phyloP scores from a whole-genome alignment of 495 filamentous ascomycete species.

The Trichoderma asperelloides region DNA sequence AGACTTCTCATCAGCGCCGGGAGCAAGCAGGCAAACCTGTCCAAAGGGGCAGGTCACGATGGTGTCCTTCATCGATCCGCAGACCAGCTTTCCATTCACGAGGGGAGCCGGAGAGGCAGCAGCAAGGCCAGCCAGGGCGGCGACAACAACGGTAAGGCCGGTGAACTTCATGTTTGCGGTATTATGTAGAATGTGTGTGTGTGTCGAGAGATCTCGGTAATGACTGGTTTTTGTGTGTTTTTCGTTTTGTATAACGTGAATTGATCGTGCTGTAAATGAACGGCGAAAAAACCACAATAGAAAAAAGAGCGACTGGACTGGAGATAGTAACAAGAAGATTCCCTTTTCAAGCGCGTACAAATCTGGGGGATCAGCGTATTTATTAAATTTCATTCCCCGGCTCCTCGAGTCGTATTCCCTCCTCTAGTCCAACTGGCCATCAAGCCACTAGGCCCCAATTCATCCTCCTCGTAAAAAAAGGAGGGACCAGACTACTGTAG shows the following conservation, averaged over 20 bases:
- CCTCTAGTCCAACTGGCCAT: too few relatives aligned
- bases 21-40: background rate
- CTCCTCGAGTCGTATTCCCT: too few relatives aligned
- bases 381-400: background rate
- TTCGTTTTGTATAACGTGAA: too few relatives aligned
- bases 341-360: background rate
- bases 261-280: background rate
- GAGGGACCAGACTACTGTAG: background rate
- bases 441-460: background rate
- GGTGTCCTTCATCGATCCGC: background rate
- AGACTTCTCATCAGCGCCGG: background rate
- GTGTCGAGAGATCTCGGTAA: background rate
- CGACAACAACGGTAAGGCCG: background rate
- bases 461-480: background rate
- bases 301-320: background rate
- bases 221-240: background rate
- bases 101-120: background rate
- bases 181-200: background rate
- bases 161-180: slow-evolving; percentile 1
- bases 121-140: background rate
- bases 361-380: background rate
- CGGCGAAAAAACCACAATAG: background rate
- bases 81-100: background rate
- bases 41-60: background rate
- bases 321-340: background rate